Conservation (phyloP, 257 asterid genomes). For the Solanum bulbocastanum region DNA sequence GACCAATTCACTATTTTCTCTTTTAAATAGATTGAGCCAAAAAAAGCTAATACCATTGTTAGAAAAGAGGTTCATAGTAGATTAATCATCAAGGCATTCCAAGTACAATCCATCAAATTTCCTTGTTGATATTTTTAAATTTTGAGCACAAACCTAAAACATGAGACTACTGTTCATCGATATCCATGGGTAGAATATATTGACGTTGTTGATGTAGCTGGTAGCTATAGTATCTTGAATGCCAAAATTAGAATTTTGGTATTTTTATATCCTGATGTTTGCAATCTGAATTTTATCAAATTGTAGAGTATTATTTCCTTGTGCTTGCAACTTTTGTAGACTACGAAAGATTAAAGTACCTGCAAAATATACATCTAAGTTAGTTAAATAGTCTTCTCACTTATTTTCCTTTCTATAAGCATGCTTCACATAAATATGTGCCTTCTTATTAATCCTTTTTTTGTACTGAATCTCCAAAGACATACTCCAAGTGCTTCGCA, state of each 20-base stretch:
- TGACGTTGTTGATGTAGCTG: background rate
- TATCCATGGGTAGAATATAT: background rate
- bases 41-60: background rate
- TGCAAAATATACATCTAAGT: background rate
- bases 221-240: background rate
- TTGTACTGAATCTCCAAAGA: background rate
- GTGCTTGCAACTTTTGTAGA: background rate
- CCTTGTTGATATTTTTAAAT: background rate
- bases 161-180: background rate
- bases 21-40: background rate
- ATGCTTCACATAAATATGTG: background rate
- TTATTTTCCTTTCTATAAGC: background rate
- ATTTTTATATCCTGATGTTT: background rate
- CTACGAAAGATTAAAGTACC: background rate
- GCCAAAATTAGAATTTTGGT: background rate
- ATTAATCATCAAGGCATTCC: background rate
- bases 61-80: background rate
- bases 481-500: background rate
- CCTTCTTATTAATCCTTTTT: background rate
- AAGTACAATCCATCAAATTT: background rate
- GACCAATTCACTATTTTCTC: background rate
- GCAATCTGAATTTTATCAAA: background rate
- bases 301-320: background rate
- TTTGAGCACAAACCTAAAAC: background rate
- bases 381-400: background rate